These are phyloP conservation scores for Daldinia loculata DNA, from an alignment of 495 filamentous ascomycete genomes.

Conservation along the genomic window DNA sequence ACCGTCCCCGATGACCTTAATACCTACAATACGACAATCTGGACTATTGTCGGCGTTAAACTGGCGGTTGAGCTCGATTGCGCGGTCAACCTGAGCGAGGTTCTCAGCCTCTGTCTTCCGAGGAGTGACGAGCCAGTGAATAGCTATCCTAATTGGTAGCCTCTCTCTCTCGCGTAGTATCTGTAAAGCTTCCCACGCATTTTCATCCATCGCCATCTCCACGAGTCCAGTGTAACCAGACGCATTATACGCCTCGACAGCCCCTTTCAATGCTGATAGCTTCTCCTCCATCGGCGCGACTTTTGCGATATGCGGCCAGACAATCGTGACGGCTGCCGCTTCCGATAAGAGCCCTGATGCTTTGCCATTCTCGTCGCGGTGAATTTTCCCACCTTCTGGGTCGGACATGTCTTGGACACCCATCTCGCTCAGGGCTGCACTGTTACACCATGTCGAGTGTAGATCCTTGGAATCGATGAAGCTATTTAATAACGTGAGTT, in stretches of 20 bases:
- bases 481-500: neutral
- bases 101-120: constrained; percentile 52
- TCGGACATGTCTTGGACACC: constrained; percentile 57
- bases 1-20: constrained; percentile 75
- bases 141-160: constrained; percentile 65
- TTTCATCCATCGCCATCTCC: constrained; percentile 77
- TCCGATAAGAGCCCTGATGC: constrained; percentile 66
- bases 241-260: constrained; percentile 61
- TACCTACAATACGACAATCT: constrained; percentile 67
- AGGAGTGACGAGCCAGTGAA: constrained; percentile 69
- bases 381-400: constrained; percentile 65
- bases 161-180: constrained; percentile 52
- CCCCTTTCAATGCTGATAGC: constrained; percentile 58
- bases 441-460: constrained; percentile 71
- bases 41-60: constrained; percentile 59
- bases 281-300: constrained; percentile 63
- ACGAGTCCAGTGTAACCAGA: constrained; percentile 70
- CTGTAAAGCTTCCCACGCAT: constrained; percentile 65
- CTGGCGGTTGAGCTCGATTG: constrained; percentile 60
- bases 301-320: constrained; percentile 66
- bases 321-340: constrained; percentile 62
- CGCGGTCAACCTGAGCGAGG: constrained; percentile 64
- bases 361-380: constrained; percentile 61
- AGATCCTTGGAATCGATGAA: constrained; percentile 70
- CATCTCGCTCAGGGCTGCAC: constrained; percentile 62